phyloP scores from a whole-genome alignment of 306 rosid genomes.

The Acacia confusa region DNA sequence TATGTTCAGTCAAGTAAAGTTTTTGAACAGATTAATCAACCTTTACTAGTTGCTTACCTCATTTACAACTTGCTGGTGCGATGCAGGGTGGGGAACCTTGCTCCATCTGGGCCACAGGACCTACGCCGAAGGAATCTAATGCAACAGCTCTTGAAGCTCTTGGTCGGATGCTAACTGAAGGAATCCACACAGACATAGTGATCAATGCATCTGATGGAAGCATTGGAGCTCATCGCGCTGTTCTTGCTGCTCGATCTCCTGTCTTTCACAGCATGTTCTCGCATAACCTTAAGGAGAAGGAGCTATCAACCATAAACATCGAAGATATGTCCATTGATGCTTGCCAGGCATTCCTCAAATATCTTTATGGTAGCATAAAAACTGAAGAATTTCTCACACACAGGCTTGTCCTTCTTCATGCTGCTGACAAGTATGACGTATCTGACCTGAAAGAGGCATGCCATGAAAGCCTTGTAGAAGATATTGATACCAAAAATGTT shows the following conservation, averaged over 20 bases:
- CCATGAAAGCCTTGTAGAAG: conserved; percentile 93
- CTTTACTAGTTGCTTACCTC: background rate
- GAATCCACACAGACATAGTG: conserved; percentile 85
- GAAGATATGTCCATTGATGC: conserved; percentile 86
- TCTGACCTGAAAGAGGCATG: conserved; percentile 79
- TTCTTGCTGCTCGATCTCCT: conserved; percentile 87
- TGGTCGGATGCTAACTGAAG: conserved; percentile 75
- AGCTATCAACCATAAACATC: conserved; percentile 74
- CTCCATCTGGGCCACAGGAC: conserved; percentile 81
- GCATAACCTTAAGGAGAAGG: conserved; percentile 88
- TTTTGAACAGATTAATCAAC: background rate
- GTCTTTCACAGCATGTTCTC: conserved; percentile 94
- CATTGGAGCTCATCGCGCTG: conserved; percentile 85
- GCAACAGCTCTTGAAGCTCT: conserved; percentile 68
- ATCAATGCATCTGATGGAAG: conserved; percentile 85
- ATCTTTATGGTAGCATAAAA: conserved; percentile 76
- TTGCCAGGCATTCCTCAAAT: conserved; percentile 78
- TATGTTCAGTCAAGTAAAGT: background rate
- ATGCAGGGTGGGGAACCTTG: conserved; percentile 76
- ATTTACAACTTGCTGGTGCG: conserved; percentile 12
- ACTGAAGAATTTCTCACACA: conserved; percentile 74
- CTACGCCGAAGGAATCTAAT: conserved; percentile 56
- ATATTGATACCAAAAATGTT: conserved; percentile 84
- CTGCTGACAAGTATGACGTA: conserved; percentile 94
- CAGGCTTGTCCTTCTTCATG: conserved; percentile 76